phyloP scores from a whole-genome alignment of 352 stramenopile genomes.

The Pythium scleroteichum region DNA sequence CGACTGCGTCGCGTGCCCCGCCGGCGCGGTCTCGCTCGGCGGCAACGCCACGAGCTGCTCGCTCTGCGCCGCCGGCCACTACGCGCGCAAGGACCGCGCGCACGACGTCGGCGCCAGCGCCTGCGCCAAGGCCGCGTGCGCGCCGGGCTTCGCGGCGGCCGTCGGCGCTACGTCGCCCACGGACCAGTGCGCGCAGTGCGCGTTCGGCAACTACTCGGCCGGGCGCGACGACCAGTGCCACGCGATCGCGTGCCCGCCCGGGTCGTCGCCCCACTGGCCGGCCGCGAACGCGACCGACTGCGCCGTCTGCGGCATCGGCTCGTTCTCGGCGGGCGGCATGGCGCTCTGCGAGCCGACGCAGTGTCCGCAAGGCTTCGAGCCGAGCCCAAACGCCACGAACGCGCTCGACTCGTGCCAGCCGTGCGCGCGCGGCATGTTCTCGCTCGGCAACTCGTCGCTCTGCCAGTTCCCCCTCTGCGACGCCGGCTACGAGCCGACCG shows the following conservation, averaged over 20 bases:
- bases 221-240: slow-evolving; percentile 37
- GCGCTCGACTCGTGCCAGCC: slow-evolving; percentile 29
- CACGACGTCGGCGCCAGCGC: slow-evolving; percentile 31
- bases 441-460: slow-evolving; percentile 31
- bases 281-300: slow-evolving; percentile 33
- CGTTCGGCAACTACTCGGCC: slow-evolving; percentile 34
- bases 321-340: slow-evolving; percentile 37
- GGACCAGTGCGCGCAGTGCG: slow-evolving; percentile 32
- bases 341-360: slow-evolving; percentile 26
- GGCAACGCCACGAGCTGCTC: slow-evolving; percentile 27
- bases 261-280: slow-evolving; percentile 29
- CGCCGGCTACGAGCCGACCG: slow-evolving; percentile 43
- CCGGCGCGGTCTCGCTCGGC: slow-evolving; percentile 35
- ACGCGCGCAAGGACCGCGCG: slow-evolving; percentile 17
- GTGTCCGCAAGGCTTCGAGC: slow-evolving; percentile 35
- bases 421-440: slow-evolving; percentile 40
- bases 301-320: slow-evolving; percentile 31
- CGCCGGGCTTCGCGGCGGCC: slow-evolving; percentile 21
- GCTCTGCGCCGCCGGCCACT: slow-evolving; percentile 31
- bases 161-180: slow-evolving; percentile 21
- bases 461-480: slow-evolving; percentile 41
- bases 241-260: slow-evolving; percentile 32
- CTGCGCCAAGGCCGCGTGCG: slow-evolving; percentile 29
- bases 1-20: slow-evolving; percentile 34
- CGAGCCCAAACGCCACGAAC: slow-evolving; percentile 33